Evolutionary conservation across 768 basidiomycete species (phyloP).

Genomic region (Tylopilus sp.): DNA sequence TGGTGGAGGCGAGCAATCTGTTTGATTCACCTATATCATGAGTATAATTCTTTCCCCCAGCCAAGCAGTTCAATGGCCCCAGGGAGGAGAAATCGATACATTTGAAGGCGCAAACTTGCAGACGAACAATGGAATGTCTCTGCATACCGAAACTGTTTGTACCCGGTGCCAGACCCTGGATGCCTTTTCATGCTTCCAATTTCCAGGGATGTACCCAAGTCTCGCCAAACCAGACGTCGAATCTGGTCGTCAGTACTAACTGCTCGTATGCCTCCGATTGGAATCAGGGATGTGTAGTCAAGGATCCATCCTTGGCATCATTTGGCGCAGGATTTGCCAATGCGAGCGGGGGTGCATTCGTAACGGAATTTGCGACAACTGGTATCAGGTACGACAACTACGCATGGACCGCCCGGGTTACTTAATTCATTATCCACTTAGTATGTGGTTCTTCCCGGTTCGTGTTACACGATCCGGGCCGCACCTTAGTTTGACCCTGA

Average conservation of each 20-base stretch:
- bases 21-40: neutral
- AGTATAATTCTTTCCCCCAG: slow-evolving; percentile 20
- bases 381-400: slow-evolving; percentile 56
- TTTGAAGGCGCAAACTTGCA: slow-evolving; percentile 78
- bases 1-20: slow-evolving; percentile 40
- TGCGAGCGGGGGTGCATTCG: slow-evolving; percentile 69
- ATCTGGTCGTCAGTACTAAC: slow-evolving; percentile 52
- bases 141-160: slow-evolving; percentile 61
- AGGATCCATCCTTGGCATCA: slow-evolving; percentile 49
- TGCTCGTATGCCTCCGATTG: slow-evolving; percentile 53
- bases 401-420: neutral
- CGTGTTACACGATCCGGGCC: neutral
- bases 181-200: neutral
- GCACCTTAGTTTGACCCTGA: neutral
- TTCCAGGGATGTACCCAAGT: slow-evolving; percentile 50
- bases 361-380: slow-evolving; percentile 64
- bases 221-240: slow-evolving; percentile 48
- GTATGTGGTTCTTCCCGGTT: slow-evolving; percentile 33
- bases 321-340: slow-evolving; percentile 67
- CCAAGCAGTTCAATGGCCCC: slow-evolving; percentile 57
- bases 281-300: slow-evolving; percentile 65
- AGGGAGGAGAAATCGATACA: slow-evolving; percentile 73
- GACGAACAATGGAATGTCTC: slow-evolving; percentile 63
- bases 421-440: neutral
- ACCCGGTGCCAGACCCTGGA: neutral